These are phyloP conservation scores for Talinum fruticosum DNA, from an alignment of 148 eudicot genomes.

Conservation along the genomic window DNA sequence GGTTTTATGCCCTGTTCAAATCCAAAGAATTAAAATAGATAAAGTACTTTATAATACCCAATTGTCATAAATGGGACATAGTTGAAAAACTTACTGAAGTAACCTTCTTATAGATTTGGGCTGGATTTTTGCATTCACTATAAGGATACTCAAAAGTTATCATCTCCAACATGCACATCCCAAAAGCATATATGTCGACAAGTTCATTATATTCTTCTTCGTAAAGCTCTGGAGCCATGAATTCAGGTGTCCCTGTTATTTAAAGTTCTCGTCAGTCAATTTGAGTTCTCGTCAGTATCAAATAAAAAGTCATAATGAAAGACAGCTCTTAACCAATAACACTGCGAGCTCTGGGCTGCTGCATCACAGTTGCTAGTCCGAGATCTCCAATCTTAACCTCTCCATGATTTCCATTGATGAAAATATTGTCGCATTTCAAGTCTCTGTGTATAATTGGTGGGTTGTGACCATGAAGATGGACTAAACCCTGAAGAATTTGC, in stretches of 20 bases:
- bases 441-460: conserved; percentile 83
- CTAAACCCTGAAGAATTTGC: conserved; percentile 80
- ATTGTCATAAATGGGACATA: background rate
- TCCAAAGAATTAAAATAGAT: background rate
- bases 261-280: conserved; percentile 11
- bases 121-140: conserved; percentile 79
- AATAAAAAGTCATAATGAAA: background rate
- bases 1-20: conserved; percentile 73
- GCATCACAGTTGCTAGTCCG: conserved; percentile 82
- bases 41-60: too few species aligned
- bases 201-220: conserved; percentile 88
- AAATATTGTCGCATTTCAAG: conserved; percentile 88
- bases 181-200: conserved; percentile 86
- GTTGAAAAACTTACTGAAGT: conserved; percentile 47
- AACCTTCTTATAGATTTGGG: conserved; percentile 85
- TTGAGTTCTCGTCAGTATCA: background rate
- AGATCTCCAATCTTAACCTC: conserved; percentile 93
- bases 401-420: conserved; percentile 84
- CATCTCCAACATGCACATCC: conserved; percentile 94
- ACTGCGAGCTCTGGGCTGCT: conserved; percentile 68
- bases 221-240: conserved; percentile 95
- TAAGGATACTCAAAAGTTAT: conserved; percentile 85
- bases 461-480: conserved; percentile 75
- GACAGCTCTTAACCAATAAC: conserved; percentile 57
- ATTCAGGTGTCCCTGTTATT: conserved; percentile 73